Base-by-base conservation (phyloP, 768 basidiomycete genomes). In the Gymnopilus dilepis region DNA sequence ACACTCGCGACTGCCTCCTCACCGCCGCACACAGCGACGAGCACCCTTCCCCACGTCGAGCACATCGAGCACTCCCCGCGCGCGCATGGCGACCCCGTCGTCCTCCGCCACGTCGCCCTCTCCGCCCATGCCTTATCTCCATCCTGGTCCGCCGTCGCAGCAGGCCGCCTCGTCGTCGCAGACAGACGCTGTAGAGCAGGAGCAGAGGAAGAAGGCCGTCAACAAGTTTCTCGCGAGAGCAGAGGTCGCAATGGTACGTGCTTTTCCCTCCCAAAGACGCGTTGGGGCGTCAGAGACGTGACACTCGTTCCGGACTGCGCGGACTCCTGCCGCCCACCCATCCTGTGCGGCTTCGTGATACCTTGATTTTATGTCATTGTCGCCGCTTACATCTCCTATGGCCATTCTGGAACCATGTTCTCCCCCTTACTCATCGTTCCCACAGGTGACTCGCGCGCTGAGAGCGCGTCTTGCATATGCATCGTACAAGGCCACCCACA, bases 91-190 rank as follows among this genome's bases (percentile, higher is more conserved):
- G 69, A 88, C 91, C 38, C 89, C 92, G 59, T 86, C 89, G 63
- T 92, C 90, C 68, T 90, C 91, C 64, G 83, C 89, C 69, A 93
- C 92, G 72, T 92, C 91, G 60, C 87, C 89, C 69, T 94, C 92
- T 52, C 92, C 92, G 24, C 87, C 88, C 65, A 80, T 87, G 73
- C 75, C 83, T 72, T 90, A 84, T 79, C 78, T 86, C 60, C 81
- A 82, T 60, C 82, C 76, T 73, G 74, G 76, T 47, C 69, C 77
- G 57, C 74, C 76, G 30, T 67, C 79, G 66, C 75, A 79, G 68
- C 75, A 78, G 66, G 61, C 78, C 50, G 54, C 75, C 38, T 61
- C 72, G 61, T 66, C 78, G 48, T 58, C 73, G 41, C 58, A 73
- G 37, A 73, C 74, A 13, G 82, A 84, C 69, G 12, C 48, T 33